Evolutionary conservation across 768 basidiomycete genomes (phyloP).

Genomic region (Cystofilobasidium bisporidii): DNA sequence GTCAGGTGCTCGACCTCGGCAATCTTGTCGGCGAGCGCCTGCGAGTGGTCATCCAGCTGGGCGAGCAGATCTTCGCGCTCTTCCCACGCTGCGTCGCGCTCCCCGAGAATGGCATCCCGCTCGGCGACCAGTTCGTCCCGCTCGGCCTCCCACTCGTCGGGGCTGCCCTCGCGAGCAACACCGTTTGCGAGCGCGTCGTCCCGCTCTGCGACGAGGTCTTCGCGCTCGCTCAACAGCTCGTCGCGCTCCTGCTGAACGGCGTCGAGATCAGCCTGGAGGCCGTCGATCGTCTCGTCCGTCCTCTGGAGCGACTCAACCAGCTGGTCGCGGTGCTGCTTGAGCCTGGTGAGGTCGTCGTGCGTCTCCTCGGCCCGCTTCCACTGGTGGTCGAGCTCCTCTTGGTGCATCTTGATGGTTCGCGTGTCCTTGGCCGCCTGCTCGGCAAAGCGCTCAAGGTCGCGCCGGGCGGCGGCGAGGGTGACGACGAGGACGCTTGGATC

Average conservation of each 20-base stretch:
- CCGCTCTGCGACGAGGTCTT: neutral
- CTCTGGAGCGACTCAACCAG: constrained; percentile 14
- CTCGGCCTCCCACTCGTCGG: constrained; percentile 39
- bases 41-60: constrained; percentile 8
- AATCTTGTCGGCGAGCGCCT: neutral
- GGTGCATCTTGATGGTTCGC: constrained; percentile 13
- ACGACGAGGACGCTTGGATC: neutral
- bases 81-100: constrained; percentile 51
- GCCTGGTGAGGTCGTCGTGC: constrained; percentile 42
- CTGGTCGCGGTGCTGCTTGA: constrained; percentile 26
- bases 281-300: constrained; percentile 31
- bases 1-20: constrained; percentile 1
- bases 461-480: constrained; percentile 15
- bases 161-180: neutral
- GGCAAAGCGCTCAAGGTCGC: constrained; percentile 1
- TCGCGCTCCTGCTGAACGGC: constrained; percentile 38
- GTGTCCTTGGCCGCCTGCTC: neutral
- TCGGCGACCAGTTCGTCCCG: constrained; percentile 50
- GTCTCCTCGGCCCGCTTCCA: constrained; percentile 57
- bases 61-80: constrained; percentile 50
- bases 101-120: constrained; percentile 48
- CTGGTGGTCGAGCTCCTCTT: constrained; percentile 56
- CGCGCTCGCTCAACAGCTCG: constrained; percentile 36
- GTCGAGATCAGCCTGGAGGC: constrained; percentile 39
- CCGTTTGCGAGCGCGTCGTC: neutral